Evolutionary conservation across 352 stramenopile genomes (phyloP), one percentile per base, ranked within the genome.

Genomic region (Phytophthora uliginosa): DNA sequence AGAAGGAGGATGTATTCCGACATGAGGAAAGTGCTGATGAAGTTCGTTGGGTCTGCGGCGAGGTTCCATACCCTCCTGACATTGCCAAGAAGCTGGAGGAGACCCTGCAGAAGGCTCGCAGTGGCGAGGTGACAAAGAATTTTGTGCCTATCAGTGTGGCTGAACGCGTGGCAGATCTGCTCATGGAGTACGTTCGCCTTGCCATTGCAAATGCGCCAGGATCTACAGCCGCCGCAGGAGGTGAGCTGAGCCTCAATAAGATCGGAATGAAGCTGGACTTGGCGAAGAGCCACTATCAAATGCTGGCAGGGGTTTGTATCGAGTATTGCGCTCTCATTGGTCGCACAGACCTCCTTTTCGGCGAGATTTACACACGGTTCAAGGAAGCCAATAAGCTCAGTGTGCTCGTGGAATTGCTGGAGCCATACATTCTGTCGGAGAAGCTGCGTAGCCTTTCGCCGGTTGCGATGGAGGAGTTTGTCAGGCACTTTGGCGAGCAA

Each of bases 261-360:
- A 89, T 77, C 31, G 86, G 87, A 45, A 76, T 91, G 59, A 95
- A 94, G 66, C 75, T 97, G 24, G 92, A 98, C 78, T 78, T 98
- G 58, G 88, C 94, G 2, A 92, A 98, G 79, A 98, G 90, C 60
- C 96, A 99, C 77, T 99, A 98, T 74, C 93, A 98, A 70, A 99
- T 99, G 95, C 81, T 99, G 28, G 96, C 94, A 20, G 94, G 94
- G 36, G 96, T 99, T n/a, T 98, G 94, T 61, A 97, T 99, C 28
- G 97, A 99, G 74, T 99, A 97, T 68, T 99, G 95, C 66, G 86
- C 97, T 33, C 92, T 96, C 4, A 97, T 97, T 0, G 85, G 88
- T 0, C 85, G 89, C 12, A 95, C 87, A 0, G 91, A 97, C 63
- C 63, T 97, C 52, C 73, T 97, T 6, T 97, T 97, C 66, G 89